Percentiles rank a stretch among this genome's conserved stretches.
phyloP scores from a whole-genome alignment of 2,329 filamentous ascomycete species.

The Lasiodiplodia theobromae region DNA sequence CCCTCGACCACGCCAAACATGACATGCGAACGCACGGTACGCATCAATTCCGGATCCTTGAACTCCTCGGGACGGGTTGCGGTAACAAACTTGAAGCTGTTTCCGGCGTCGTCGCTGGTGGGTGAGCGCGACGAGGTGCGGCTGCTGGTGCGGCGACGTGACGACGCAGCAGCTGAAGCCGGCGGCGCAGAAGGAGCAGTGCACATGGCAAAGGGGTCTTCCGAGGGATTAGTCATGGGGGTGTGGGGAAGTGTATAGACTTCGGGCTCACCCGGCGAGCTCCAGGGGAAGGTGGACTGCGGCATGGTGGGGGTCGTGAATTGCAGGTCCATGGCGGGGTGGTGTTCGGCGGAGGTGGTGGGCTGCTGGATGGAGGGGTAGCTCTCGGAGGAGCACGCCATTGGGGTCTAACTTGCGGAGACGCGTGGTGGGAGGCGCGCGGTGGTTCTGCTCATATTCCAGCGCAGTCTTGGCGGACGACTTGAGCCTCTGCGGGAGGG shows the following conservation, averaged over 20 bases:
- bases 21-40: conserved; percentile 43
- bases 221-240: background rate
- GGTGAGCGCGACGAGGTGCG: conserved; percentile 25
- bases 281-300: conserved; percentile 15
- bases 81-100: conserved; percentile 43
- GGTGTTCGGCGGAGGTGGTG: background rate
- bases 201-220: conserved; percentile 16
- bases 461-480: background rate
- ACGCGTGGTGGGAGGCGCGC: background rate
- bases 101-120: conserved; percentile 19
- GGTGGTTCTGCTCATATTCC: conserved; percentile 24
- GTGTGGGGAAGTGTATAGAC: background rate
- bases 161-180: background rate
- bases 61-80: conserved; percentile 42
- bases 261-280: conserved; percentile 14
- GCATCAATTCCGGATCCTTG: conserved; percentile 43
- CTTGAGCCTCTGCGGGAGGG: background rate
- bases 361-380: conserved; percentile 14
- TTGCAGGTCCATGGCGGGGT: conserved; percentile 24
- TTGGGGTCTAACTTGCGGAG: conserved; percentile 11
- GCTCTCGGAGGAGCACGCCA: conserved; percentile 23
- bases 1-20: conserved; percentile 44
- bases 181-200: conserved; percentile 25
- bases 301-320: conserved; percentile 9
- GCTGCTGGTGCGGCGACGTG: conserved; percentile 9